phyloP scores from a whole-genome alignment of 257 asterid genomes.

The Solanum clarkiae region DNA sequence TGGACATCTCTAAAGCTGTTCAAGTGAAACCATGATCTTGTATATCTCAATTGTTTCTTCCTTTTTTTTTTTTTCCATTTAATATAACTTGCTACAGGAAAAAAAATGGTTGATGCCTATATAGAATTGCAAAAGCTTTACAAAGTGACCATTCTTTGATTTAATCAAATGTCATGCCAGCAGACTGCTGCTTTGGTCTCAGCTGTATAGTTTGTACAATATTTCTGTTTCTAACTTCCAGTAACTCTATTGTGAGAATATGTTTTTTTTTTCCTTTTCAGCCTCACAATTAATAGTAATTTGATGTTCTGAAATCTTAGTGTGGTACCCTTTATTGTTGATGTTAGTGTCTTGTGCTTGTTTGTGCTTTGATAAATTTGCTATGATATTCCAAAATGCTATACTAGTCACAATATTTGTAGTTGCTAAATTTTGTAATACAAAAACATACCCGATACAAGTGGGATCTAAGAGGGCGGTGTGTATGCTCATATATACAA shows the following conservation, averaged over 20 bases:
- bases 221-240: background rate
- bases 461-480: too few species aligned
- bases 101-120: background rate
- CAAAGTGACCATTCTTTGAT: background rate
- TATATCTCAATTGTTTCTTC: background rate
- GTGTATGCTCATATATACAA: too few species aligned
- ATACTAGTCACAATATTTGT: too few species aligned
- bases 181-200: background rate
- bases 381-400: too few species aligned
- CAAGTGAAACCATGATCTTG: conserved; percentile 13
- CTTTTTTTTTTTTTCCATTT: background rate
- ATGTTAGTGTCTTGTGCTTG: too few species aligned
- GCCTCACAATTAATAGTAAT: background rate
- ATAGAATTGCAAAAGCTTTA: background rate
- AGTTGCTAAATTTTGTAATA: too few species aligned
- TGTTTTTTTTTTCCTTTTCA: background rate
- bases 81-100: background rate
- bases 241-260: background rate
- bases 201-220: background rate
- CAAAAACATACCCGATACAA: too few species aligned
- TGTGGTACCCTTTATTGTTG: background rate
- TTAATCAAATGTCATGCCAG: background rate
- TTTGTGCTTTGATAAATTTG: too few species aligned
- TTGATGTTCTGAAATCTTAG: background rate
- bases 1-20: conserved; percentile 58